These are phyloP conservation scores for Exophiala xenobiotica DNA, from an alignment of 2,329 filamentous ascomycete genomes.

Conservation along the genomic window DNA sequence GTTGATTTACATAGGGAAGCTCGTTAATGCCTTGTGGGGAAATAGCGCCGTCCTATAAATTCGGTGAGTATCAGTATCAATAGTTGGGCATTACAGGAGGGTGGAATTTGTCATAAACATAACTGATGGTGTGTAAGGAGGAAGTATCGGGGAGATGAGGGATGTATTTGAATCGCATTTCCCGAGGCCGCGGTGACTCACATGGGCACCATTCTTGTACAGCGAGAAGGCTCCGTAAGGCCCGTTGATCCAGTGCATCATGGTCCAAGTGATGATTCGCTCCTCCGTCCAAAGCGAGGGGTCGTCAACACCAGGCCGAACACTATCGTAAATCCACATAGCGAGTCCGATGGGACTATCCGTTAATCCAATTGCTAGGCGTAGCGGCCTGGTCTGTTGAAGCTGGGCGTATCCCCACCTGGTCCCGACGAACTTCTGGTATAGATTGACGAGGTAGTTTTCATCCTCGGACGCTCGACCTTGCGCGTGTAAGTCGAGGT, in stretches of 20 bases:
- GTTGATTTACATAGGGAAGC: slow-evolving; percentile 18
- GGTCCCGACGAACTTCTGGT: slow-evolving; percentile 13
- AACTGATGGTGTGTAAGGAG: no score
- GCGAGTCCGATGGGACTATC: slow-evolving; percentile 34
- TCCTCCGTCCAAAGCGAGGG: slow-evolving; percentile 29
- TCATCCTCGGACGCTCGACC: slow-evolving; percentile 23
- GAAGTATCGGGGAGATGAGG: no score
- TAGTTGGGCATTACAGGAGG: no score
- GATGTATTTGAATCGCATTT: no score
- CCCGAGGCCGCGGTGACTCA: not conserved
- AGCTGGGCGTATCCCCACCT: slow-evolving; percentile 24
- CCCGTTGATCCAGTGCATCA: slow-evolving; percentile 33
- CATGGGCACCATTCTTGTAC: slow-evolving; percentile 26
- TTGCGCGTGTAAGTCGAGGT: slow-evolving; percentile 8
- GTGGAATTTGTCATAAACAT: no score
- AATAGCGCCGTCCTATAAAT: slow-evolving; percentile 16
- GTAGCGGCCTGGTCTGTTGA: slow-evolving; percentile 29
- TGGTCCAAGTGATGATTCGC: slow-evolving; percentile 33
- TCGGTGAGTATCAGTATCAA: no score
- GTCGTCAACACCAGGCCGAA: slow-evolving; percentile 26
- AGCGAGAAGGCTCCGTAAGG: slow-evolving; percentile 23
- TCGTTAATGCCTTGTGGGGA: slow-evolving; percentile 2
- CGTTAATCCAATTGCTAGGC: slow-evolving; percentile 29
- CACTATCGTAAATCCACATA: slow-evolving; percentile 33
- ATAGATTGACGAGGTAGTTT: slow-evolving; percentile 16